Conservation (phyloP, 441 rosid species). For the California macrophylla region DNA sequence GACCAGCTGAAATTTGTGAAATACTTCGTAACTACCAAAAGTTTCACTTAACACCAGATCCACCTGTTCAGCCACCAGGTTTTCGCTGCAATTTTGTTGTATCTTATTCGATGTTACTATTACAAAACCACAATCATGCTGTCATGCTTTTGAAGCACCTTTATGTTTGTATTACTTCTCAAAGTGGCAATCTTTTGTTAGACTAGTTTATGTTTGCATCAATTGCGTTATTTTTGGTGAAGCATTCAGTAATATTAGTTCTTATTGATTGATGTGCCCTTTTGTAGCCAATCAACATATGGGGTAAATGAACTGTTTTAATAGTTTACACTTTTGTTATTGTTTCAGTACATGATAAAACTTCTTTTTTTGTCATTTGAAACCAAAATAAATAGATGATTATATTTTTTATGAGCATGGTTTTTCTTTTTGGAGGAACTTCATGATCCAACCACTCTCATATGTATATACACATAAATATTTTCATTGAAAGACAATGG, state of each 20-base stretch:
- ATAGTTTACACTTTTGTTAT: too few relatives aligned
- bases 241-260: not conserved
- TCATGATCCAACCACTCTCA: not conserved
- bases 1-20: slow-evolving; percentile 53
- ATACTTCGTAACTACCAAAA: slow-evolving; percentile 37
- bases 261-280: too few relatives aligned
- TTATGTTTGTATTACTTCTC: not conserved
- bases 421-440: not conserved
- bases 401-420: too few relatives aligned
- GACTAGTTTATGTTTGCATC: not conserved
- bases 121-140: not conserved
- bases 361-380: too few relatives aligned
- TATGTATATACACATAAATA: too few relatives aligned
- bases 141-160: not conserved
- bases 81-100: slow-evolving; percentile 10
- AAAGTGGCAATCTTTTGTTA: not conserved
- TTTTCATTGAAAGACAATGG: too few relatives aligned
- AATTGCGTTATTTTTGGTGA: not conserved
- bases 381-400: too few relatives aligned
- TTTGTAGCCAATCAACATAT: too few relatives aligned
- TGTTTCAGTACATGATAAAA: too few relatives aligned
- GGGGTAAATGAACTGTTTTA: too few relatives aligned
- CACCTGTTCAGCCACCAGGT: slow-evolving; percentile 50
- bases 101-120: not conserved
- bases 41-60: slow-evolving; percentile 32